Conservation (phyloP, 495 filamentous ascomycete genomes). For the Xylaria nigripes region DNA sequence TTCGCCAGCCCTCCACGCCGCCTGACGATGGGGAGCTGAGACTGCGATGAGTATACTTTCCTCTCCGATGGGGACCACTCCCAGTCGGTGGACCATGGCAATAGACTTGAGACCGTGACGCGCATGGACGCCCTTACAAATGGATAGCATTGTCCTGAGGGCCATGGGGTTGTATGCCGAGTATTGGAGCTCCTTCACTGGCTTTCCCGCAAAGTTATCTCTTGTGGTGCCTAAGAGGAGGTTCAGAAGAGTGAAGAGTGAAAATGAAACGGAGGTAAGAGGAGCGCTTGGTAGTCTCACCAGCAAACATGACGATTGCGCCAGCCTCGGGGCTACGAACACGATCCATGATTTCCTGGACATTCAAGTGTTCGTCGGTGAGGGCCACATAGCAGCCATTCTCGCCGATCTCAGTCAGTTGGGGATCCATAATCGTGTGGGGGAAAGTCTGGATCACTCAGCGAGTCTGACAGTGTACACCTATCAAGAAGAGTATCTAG, state of each 20-base stretch:
- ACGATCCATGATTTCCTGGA: conserved; percentile 50
- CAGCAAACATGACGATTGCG: conserved; percentile 81
- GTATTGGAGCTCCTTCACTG: conserved; percentile 74
- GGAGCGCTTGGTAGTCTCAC: conserved; percentile 30
- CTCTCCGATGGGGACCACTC: conserved; percentile 75
- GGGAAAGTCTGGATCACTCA: background rate
- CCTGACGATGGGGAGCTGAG: conserved; percentile 73
- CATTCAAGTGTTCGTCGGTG: conserved; percentile 56
- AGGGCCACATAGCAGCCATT: conserved; percentile 49
- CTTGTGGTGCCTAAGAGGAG: conserved; percentile 67
- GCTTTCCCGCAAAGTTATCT: conserved; percentile 65
- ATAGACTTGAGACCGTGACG: conserved; percentile 61
- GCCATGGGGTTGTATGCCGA: conserved; percentile 72
- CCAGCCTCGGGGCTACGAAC: conserved; percentile 76
- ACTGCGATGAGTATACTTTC: conserved; percentile 91
- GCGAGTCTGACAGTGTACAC: background rate
- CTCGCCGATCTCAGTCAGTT: conserved; percentile 22
- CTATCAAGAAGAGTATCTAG: background rate
- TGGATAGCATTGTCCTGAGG: conserved; percentile 62
- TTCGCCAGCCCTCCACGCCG: conserved; percentile 83
- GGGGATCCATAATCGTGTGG: conserved; percentile 9
- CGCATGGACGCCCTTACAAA: conserved; percentile 49
- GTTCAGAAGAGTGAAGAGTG: conserved; percentile 13
- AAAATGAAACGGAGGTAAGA: background rate
- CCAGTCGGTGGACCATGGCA: conserved; percentile 79